Percentiles rank a stretch among this genome's conserved stretches.
Conservation (phyloP, 2,329 filamentous ascomycete species). For the Ophiosphaerella narmari region DNA sequence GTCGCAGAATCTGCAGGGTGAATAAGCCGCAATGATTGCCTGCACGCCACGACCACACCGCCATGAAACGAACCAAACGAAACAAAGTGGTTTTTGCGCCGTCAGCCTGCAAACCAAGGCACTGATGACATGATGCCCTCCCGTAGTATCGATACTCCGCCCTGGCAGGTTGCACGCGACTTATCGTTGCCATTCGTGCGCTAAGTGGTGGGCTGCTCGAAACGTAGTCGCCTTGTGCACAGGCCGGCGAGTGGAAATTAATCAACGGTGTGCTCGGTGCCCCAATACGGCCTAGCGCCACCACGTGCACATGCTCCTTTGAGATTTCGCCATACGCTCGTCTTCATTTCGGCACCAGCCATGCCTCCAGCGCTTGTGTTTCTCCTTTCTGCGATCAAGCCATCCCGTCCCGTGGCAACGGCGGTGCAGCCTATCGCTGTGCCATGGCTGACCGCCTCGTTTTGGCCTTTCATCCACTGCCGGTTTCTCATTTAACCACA, state of each 20-base stretch:
- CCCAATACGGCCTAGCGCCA: slow-evolving; percentile 12
- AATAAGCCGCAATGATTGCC: slow-evolving; percentile 9
- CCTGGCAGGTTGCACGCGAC: not conserved
- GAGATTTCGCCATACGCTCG: slow-evolving; percentile 10
- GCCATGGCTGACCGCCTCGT: slow-evolving; percentile 9
- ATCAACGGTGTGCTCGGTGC: slow-evolving; percentile 12
- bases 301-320: slow-evolving; percentile 8
- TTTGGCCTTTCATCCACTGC: not conserved
- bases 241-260: slow-evolving; percentile 22
- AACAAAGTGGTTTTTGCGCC: slow-evolving; percentile 2
- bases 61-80: slow-evolving; percentile 6
- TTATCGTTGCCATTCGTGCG: slow-evolving; percentile 9
- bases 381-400: not conserved
- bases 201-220: slow-evolving; percentile 12
- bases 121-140: not conserved
- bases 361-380: slow-evolving; percentile 3
- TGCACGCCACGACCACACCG: slow-evolving; percentile 13
- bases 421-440: not conserved
- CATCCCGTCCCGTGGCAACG: slow-evolving; percentile 3
- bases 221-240: slow-evolving; percentile 18
- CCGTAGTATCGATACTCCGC: not conserved
- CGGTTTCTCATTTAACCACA: slow-evolving; percentile 13
- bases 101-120: not conserved
- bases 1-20: slow-evolving; percentile 25
- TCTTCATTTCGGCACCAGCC: slow-evolving; percentile 30